Base-by-base conservation (phyloP, 2,329 filamentous ascomycete species). In the Atkinsonella hypoxylon region DNA sequence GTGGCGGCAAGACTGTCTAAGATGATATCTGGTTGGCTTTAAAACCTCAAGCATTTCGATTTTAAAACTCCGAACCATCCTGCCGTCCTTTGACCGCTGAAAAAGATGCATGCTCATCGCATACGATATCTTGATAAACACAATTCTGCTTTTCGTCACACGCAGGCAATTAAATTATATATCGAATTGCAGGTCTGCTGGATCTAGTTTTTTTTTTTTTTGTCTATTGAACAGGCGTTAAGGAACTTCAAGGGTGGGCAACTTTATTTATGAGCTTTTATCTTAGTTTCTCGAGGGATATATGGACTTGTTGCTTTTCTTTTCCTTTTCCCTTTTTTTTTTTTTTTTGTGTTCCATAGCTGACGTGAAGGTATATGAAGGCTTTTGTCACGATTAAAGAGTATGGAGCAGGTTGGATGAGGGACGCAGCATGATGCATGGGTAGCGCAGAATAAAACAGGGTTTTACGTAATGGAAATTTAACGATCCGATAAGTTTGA, bases 1-100 rank as follows among this genome's bases (percentile, higher is more conserved):
- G 91, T 64, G 84, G 76, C 22, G 89, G 89, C 30, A 81, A 85
- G 70, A 86, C 81, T 9, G 73, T 83, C 9, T 54, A 53, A 22
- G 57, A 17, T 26, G 4, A 30, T 32, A 20, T 13, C 26, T 12
- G 12, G 34, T 36, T 10, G 15, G 4, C 34, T 36, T 8, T 10
- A 34, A 13, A 15, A 26, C 8, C 32, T 34, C 32, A 34, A 3
- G 13, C 32, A 34, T 34, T 34, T 34, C 13, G 9, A 34, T 13
- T 34, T 13, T 13, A 10, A 34, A n/a, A 15, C 4, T 22, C 20
- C 20, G 20, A 41, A 3, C n/a, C 11, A n/a, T 3, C 39, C n/a
- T 41, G 39, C n/a, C 10, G 32, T 34, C 9, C 2, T 13, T 10
- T 34, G 32, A 13, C 32, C 13, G 9, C 13, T 34, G 3, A 13